Conservation (phyloP, 1,284 basidiomycete genomes). For the Sanghuangporus baumii region DNA sequence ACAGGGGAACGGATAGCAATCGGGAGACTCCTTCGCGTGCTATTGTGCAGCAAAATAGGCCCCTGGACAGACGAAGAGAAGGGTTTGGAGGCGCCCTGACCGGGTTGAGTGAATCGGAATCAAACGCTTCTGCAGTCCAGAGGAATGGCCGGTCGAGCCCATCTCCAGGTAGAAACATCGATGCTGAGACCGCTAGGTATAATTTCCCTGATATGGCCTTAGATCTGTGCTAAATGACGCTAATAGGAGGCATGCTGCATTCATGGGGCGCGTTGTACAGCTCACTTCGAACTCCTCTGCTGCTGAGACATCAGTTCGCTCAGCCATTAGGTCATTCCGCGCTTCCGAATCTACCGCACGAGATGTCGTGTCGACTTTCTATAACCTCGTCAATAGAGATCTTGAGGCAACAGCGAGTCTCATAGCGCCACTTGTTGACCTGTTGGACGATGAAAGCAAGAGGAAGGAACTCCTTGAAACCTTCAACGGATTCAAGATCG, state of each 20-base stretch:
- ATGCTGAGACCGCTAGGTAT: conserved; percentile 52
- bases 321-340: conserved; percentile 77
- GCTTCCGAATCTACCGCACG: conserved; percentile 74
- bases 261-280: conserved; percentile 64
- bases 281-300: conserved; percentile 66
- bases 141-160: conserved; percentile 36
- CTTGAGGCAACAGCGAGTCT: conserved; percentile 75
- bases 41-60: conserved; percentile 34
- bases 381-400: conserved; percentile 77
- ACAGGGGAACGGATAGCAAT: conserved; percentile 28
- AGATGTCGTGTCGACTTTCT: conserved; percentile 85
- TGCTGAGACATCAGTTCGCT: conserved; percentile 73
- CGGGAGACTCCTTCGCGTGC: conserved; percentile 35
- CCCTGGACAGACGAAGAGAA: conserved; percentile 41
- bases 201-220: conserved; percentile 21
- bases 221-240: conserved; percentile 2
- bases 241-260: conserved; percentile 59
- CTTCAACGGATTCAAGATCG: conserved; percentile 81
- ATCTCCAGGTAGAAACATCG: conserved; percentile 43
- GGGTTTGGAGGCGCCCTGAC: conserved; percentile 66
- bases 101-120: conserved; percentile 29
- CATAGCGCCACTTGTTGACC: conserved; percentile 72
- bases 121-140: conserved; percentile 21
- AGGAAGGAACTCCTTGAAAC: conserved; percentile 66
- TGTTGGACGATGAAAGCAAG: conserved; percentile 86